phyloP scores from a whole-genome alignment of 192 early-diverging fungal species.

The Paraglomus brasilianum region DNA sequence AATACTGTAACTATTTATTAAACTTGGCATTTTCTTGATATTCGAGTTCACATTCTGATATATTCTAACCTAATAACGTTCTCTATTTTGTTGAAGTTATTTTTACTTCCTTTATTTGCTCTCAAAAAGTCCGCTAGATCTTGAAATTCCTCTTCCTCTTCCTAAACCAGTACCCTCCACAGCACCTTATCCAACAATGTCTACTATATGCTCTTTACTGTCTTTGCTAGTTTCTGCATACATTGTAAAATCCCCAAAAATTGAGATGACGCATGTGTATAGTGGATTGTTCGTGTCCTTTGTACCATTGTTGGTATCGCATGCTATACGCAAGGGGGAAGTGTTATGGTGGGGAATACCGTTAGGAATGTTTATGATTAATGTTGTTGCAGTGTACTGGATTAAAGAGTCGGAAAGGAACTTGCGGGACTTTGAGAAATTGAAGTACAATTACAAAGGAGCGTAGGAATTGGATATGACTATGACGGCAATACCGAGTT shows the following conservation, averaged over 20 bases:
- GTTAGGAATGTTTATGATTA: slow-evolving; percentile 1
- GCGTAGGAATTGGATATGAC: too few relatives aligned
- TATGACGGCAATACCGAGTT: too few relatives aligned
- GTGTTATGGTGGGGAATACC: slow-evolving; percentile 30
- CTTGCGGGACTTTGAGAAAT: slow-evolving; percentile 17
- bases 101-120: slow-evolving; percentile 4
- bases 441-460: slow-evolving; percentile 30
- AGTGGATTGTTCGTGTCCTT: background rate
- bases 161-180: background rate
- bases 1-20: slow-evolving; percentile 1
- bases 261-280: slow-evolving; percentile 8
- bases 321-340: slow-evolving; percentile 2
- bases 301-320: slow-evolving; percentile 8
- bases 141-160: slow-evolving; percentile 3
- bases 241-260: slow-evolving; percentile 18
- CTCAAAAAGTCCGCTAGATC: background rate
- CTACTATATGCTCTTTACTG: slow-evolving; percentile 18
- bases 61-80: background rate
- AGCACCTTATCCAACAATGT: slow-evolving; percentile 15
- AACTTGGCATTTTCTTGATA: background rate
- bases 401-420: slow-evolving; percentile 23
- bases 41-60: background rate
- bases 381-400: slow-evolving; percentile 12
- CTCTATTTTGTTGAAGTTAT: background rate
- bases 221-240: slow-evolving; percentile 12